phyloP scores from a whole-genome alignment of 106 monocot species.

The Allium cepa region DNA sequence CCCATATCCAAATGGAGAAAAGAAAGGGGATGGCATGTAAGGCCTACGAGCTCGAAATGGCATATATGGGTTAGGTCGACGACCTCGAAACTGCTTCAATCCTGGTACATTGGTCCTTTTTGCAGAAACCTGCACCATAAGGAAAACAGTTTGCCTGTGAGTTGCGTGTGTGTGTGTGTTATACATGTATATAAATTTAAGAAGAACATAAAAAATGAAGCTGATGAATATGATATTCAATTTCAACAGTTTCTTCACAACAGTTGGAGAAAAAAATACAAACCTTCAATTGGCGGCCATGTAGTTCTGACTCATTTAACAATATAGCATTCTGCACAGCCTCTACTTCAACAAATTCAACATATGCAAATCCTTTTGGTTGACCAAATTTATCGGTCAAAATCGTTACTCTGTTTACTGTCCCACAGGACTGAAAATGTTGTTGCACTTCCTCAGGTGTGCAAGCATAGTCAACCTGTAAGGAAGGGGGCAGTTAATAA shows the following conservation, averaged over 20 bases:
- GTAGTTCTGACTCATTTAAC: conserved; percentile 46
- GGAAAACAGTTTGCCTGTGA: background rate
- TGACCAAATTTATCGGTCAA: conserved; percentile 55
- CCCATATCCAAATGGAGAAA: conserved; percentile 21
- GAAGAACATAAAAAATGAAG: background rate
- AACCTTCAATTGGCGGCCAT: conserved; percentile 59
- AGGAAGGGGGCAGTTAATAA: background rate
- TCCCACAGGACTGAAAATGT: conserved; percentile 62
- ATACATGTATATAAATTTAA: too few relatives aligned
- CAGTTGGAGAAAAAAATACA: background rate
- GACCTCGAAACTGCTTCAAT: conserved; percentile 21
- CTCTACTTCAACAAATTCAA: conserved; percentile 58
- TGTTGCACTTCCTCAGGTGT: conserved; percentile 56
- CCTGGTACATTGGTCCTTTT: conserved; percentile 26
- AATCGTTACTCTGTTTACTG: conserved; percentile 47
- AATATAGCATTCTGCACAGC: conserved; percentile 55
- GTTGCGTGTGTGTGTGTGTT: background rate
- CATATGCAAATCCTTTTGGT: conserved; percentile 61
- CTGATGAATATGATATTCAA: background rate
- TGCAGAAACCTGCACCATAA: conserved; percentile 20
- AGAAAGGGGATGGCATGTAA: conserved; percentile 22
- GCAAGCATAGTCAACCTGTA: conserved; percentile 52
- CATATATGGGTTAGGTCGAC: conserved; percentile 16
- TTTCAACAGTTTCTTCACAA: too few relatives aligned
- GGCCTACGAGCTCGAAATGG: conserved; percentile 16